Percentiles rank a stretch among this genome's conserved stretches.
Evolutionary conservation across 495 filamentous ascomycete genomes (phyloP).

Genomic region (Neurospora sp.): DNA sequence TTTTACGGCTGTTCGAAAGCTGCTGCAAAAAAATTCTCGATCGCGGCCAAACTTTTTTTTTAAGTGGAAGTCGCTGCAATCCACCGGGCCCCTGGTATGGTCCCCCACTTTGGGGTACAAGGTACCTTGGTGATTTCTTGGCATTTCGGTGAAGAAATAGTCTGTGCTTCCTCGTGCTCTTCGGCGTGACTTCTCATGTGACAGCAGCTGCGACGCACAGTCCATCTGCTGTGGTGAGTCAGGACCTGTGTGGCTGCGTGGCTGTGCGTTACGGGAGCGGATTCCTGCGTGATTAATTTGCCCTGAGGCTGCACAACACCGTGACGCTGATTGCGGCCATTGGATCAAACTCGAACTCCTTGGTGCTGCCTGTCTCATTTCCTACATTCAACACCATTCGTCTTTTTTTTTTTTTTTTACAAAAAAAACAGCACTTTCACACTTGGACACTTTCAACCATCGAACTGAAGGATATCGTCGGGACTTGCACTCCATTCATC

Average conservation of each 20-base stretch:
- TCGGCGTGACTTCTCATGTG: slow-evolving; percentile 5
- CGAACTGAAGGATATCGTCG: background rate
- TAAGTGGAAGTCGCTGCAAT: background rate
- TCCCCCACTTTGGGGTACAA: background rate
- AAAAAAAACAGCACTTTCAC: background rate
- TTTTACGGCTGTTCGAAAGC: background rate
- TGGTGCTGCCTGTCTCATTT: background rate
- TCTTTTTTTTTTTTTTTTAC: too few species aligned
- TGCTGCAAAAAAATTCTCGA: slow-evolving; percentile 13
- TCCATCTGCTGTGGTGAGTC: background rate
- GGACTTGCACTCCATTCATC: background rate
- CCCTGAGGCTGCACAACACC: background rate
- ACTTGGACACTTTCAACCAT: background rate
- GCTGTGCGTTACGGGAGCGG: background rate
- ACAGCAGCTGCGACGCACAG: background rate
- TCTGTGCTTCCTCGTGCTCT: background rate
- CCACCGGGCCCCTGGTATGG: background rate
- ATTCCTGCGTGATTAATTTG: background rate
- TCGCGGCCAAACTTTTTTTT: slow-evolving; percentile 12
- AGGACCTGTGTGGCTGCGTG: background rate
- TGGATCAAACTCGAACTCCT: background rate
- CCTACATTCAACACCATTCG: background rate
- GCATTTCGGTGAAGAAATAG: background rate
- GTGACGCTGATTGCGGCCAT: background rate
- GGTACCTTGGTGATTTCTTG: background rate